Conservation (phyloP, 805 yeast species). For the Candida peoriensis region DNA sequence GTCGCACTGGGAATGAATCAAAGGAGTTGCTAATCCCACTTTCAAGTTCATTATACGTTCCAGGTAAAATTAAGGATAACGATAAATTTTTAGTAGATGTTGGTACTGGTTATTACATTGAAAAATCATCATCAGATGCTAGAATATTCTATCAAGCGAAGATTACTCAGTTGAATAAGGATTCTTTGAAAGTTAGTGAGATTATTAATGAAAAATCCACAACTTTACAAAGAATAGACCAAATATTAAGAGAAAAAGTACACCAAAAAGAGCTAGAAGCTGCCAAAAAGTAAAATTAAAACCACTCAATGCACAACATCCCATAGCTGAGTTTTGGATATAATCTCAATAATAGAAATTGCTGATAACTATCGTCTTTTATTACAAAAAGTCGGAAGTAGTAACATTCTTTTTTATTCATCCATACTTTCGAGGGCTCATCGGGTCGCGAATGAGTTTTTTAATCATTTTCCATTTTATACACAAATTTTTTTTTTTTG, state of each 20-base stretch:
- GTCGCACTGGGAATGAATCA: slow-evolving; percentile 35
- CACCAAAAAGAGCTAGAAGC: slow-evolving; percentile 32
- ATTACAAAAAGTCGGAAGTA: too few relatives aligned
- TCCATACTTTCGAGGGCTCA: too few relatives aligned
- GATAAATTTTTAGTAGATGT: slow-evolving; percentile 82
- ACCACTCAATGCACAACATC: too few relatives aligned
- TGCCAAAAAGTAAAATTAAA: not conserved
- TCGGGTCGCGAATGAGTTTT: too few relatives aligned
- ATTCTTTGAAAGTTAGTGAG: slow-evolving; percentile 65
- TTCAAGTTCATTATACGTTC: slow-evolving; percentile 83
- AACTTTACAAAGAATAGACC: slow-evolving; percentile 56
- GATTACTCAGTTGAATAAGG: slow-evolving; percentile 64
- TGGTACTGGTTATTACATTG: slow-evolving; percentile 94
- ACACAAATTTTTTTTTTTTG: too few relatives aligned
- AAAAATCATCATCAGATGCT: slow-evolving; percentile 66
- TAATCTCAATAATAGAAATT: too few relatives aligned
- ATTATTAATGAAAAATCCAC: slow-evolving; percentile 73
- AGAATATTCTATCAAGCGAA: slow-evolving; percentile 67
- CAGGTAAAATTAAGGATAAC: slow-evolving; percentile 66
- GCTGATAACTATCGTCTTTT: too few relatives aligned
- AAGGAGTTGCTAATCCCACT: slow-evolving; percentile 74
- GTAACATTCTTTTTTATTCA: too few relatives aligned
- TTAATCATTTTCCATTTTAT: too few relatives aligned
- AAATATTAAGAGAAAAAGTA: slow-evolving; percentile 48
- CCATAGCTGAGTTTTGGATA: too few relatives aligned